Percentiles rank a stretch among this genome's conserved stretches.
Evolutionary conservation across 352 stramenopile species (phyloP).

Genomic region (Elongisporangium undulatum): DNA sequence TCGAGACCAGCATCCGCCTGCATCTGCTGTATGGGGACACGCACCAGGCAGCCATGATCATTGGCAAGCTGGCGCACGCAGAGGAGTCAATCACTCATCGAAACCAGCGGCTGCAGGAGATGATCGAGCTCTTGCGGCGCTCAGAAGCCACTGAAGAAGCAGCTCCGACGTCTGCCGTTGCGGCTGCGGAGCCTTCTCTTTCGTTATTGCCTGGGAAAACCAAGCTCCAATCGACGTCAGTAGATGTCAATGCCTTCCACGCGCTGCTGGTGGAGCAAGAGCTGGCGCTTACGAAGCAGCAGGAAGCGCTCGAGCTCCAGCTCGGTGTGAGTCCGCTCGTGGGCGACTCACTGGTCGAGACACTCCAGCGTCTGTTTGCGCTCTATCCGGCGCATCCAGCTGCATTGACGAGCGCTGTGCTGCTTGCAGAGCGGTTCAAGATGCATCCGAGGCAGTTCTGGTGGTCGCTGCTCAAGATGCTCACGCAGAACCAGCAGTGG

Average conservation of each 20-base stretch:
- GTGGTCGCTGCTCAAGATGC: slow-evolving; percentile 38
- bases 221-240: background rate
- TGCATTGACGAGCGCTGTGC: slow-evolving; percentile 27
- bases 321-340: slow-evolving; percentile 37
- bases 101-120: slow-evolving; percentile 31
- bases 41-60: slow-evolving; percentile 21
- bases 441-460: slow-evolving; percentile 54
- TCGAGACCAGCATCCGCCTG: slow-evolving; percentile 27
- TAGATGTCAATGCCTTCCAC: slow-evolving; percentile 28
- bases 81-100: slow-evolving; percentile 38
- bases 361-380: slow-evolving; percentile 51
- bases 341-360: slow-evolving; percentile 48
- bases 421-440: slow-evolving; percentile 34
- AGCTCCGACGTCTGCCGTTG: slow-evolving; percentile 2
- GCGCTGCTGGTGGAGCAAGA: slow-evolving; percentile 44
- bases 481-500: slow-evolving; percentile 45
- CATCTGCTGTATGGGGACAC: slow-evolving; percentile 17
- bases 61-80: slow-evolving; percentile 43
- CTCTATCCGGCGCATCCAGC: slow-evolving; percentile 34
- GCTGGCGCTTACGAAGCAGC: slow-evolving; percentile 35
- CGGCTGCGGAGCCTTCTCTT: slow-evolving; percentile 13
- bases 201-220: background rate
- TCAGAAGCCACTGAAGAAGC: background rate
- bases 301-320: slow-evolving; percentile 30
- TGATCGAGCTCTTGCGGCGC: slow-evolving; percentile 21